Base-by-base conservation (phyloP, 176 grass and related monocot species). In the Miscanthus lutarioriparius region DNA sequence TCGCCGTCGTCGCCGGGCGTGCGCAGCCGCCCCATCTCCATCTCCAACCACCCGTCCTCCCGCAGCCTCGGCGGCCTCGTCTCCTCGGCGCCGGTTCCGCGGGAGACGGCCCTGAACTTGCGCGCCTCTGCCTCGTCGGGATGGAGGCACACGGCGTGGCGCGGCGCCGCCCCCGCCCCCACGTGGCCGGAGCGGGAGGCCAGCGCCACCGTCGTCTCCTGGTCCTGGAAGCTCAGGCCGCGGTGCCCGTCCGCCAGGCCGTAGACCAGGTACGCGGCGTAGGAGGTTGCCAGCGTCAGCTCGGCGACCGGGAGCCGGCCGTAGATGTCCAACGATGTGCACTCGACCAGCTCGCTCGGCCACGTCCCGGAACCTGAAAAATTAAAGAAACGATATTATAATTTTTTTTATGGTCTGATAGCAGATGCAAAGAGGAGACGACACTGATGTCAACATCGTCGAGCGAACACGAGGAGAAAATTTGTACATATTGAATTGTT, bases 261-360 rank as follows among this genome's bases (percentile, higher is more conserved):
- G 80, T 87, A 90, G 5, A 90, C 45, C 32, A 90, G 79, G 78
- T 83, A 78, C 11, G 66, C 84, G 0, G 79, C 79, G 75, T 90
- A 90, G 10, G 4, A 0, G 3, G 72, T 90, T 10, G 37, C 72
- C 56, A 74, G 82, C 30, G 88, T 83, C 3, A 90, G 56, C 14
- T 15, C 39, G 4, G 37, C 19, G 3, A 53, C 17, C 5, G 63
- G 73, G 4, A 90, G 66, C 8, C 64, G 56, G 4, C 38, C 66
- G 41, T 87, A 75, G 83, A 90, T 87, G 78, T 90, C 84, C 65
- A 90, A 69, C 27, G 54, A 67, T 17, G 84, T 82, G 84, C 83
- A 82, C 15, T 36, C 56, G 1, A 66, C 22, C 32, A 90, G 84
- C 79, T 90, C 38, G 84, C 79, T 90, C 38, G 2, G 74, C 88